These are phyloP conservation scores for Fusarium lyarnte DNA, from an alignment of 2,329 filamentous ascomycete species.

Conservation along the genomic window DNA sequence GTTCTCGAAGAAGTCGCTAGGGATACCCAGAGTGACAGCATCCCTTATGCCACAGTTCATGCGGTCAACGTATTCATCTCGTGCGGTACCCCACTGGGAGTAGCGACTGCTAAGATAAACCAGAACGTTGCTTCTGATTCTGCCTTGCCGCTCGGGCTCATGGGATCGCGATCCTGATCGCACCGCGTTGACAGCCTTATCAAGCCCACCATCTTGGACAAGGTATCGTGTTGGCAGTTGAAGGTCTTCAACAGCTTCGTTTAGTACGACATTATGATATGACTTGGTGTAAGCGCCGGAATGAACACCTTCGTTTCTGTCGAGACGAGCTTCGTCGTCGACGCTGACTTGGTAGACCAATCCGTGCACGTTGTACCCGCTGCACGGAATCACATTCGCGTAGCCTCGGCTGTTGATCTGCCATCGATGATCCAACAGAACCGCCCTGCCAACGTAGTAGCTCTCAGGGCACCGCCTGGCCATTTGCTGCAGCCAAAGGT, in stretches of 20 bases:
- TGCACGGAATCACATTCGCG: not conserved
- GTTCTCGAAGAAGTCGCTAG: not conserved
- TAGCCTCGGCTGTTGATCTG: not conserved
- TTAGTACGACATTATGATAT: not conserved
- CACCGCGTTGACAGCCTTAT: not conserved
- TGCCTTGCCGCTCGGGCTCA: not conserved
- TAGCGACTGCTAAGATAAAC: not conserved
- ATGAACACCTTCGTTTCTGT: not conserved
- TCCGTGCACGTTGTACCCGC: not conserved
- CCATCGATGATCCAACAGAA: not conserved
- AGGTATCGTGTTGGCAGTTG: not conserved
- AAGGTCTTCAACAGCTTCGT: not conserved
- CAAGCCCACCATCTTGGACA: not conserved
- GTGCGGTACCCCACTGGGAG: not conserved
- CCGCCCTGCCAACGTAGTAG: not conserved
- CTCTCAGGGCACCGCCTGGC: not conserved
- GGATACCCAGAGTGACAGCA: not conserved
- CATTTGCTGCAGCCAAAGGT: not conserved
- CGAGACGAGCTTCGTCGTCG: not conserved
- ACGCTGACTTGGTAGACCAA: not conserved
- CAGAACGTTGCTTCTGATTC: not conserved
- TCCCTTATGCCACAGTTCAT: not conserved
- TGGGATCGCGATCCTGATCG: not conserved
- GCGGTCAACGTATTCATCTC: not conserved
- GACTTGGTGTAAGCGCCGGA: not conserved